phyloP scores from a whole-genome alignment of 345 rosid species.

The Acer campestre region DNA sequence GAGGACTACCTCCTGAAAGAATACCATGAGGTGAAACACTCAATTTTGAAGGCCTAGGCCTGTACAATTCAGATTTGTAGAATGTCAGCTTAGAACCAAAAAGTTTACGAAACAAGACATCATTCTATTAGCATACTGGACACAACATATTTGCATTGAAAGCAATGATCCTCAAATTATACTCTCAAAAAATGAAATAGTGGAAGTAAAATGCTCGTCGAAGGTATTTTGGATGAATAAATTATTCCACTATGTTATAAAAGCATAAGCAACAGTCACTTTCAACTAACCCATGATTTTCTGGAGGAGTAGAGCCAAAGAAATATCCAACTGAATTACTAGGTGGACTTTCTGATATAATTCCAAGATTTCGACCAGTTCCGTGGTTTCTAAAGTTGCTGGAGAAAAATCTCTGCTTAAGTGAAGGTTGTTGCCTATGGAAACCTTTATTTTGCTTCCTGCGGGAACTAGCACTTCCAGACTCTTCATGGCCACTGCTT shows the following conservation, averaged over 20 bases:
- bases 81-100: conserved; percentile 10
- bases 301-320: conserved; percentile 97
- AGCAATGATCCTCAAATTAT: conserved; percentile 1
- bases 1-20: conserved; percentile 85
- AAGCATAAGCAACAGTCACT: conserved; percentile 19
- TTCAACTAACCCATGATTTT: conserved; percentile 72
- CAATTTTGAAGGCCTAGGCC: conserved; percentile 75
- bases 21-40: conserved; percentile 75
- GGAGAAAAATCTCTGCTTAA: conserved; percentile 77
- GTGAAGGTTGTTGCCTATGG: conserved; percentile 65
- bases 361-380: conserved; percentile 49
- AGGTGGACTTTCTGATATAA: conserved; percentile 90
- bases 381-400: conserved; percentile 77
- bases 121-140: background rate
- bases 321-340: conserved; percentile 92
- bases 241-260: conserved; percentile 16
- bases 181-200: conserved; percentile 4
- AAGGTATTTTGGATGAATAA: background rate
- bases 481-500: conserved; percentile 57
- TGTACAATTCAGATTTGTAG: conserved; percentile 37
- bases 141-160: conserved; percentile 8
- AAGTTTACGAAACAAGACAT: background rate
- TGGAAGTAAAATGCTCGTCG: background rate
- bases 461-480: conserved; percentile 47
- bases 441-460: conserved; percentile 67